Base-by-base conservation (phyloP, 2,329 filamentous ascomycete genomes). In the Bimuria novae-zelandiae region DNA sequence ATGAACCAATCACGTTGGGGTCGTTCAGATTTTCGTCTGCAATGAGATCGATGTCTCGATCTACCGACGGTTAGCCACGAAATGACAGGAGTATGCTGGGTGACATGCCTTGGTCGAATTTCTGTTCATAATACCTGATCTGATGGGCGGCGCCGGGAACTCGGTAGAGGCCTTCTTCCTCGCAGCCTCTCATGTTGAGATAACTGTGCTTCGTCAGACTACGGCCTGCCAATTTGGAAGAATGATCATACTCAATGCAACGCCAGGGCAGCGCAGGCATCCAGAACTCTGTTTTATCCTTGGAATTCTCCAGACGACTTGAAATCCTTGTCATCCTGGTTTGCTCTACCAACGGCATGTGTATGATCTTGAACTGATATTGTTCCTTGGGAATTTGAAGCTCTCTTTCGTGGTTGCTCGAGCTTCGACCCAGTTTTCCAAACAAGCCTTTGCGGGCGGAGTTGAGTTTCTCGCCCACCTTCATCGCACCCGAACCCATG, bases 221-320 rank as follows among this genome's bases (percentile, higher is more conserved):
- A 19, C 16, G 10, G 22, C 7, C 27, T 6, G 7, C 17, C 5
- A 19, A 44, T 14, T 14, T 10, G 16, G 6, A 10, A 27, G n/a
- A 12, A 19, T n/a, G n/a, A 25, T 77, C 82, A 69, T 76, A 86
- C 80, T 97, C 93, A 60, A 97, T 97, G 53, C 92, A 95, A 58
- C 93, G 84, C 89, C 93, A 97, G 0, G 93, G 92, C 53, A 97
- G 87, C 6, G 92, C 90, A 11, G 93, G 93, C 92, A 97, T 96
- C 93, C 93, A 97, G 69, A 95, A 97, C 69, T 97, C 93, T 0
- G 93, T 97, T 80, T 97, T 97, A 69, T 97, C 93, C 57, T 88
- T 85, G 8, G 92, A 96, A 55, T 89, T 85, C 68, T 95, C 90
- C 37, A 97, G 79, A 25, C 89, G 85, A 75, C 93, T 95, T 7